These are phyloP conservation scores for Vigna unguiculata DNA, from an alignment of 306 rosid genomes.

Conservation along the genomic window DNA sequence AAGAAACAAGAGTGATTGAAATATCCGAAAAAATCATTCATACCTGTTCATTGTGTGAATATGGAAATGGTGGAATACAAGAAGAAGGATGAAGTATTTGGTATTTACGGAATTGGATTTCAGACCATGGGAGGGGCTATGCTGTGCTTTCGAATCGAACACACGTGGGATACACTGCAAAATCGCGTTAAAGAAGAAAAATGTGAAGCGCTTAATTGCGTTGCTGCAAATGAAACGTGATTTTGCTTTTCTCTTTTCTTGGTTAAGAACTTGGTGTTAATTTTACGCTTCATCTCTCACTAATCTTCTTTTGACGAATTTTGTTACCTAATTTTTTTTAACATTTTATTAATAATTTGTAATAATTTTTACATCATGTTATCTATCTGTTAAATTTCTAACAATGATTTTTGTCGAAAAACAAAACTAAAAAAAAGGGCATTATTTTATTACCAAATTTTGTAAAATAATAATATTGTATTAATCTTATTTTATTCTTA, in stretches of 20 bases:
- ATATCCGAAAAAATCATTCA: background rate
- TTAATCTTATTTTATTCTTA: too few species aligned
- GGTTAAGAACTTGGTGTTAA: too few species aligned
- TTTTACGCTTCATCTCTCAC: too few species aligned
- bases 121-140: background rate
- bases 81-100: background rate
- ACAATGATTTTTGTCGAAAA: too few species aligned
- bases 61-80: background rate
- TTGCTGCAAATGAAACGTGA: background rate
- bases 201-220: background rate
- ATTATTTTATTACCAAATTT: too few species aligned
- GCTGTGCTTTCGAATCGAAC: background rate
- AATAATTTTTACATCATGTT: too few species aligned
- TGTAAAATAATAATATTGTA: too few species aligned
- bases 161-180: background rate
- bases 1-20: background rate
- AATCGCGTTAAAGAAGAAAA: background rate
- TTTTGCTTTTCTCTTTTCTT: background rate
- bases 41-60: slow-evolving; percentile 19
- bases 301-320: too few species aligned
- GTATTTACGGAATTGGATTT: background rate
- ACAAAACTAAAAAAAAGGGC: too few species aligned
- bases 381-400: too few species aligned
- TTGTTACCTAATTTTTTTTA: too few species aligned
- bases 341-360: too few species aligned